Evolutionary conservation across 768 basidiomycete genomes (phyloP).

Genomic region (Collybiopsis confluens): DNA sequence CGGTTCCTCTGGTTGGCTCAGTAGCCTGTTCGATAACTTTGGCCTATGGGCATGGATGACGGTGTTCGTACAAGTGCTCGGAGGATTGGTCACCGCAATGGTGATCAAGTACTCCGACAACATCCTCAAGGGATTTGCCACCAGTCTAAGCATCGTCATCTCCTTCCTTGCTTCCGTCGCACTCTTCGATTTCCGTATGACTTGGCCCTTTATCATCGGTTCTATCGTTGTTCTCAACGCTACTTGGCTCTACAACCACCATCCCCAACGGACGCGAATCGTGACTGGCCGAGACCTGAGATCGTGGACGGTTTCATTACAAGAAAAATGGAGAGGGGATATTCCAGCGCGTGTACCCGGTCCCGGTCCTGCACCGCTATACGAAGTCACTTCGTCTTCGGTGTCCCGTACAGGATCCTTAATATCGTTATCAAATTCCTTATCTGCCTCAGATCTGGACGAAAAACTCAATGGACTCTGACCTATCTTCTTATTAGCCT

Average conservation of each 20-base stretch:
- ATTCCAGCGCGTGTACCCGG: conserved; percentile 1
- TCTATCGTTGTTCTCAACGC: conserved; percentile 79
- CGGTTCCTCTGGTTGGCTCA: conserved; percentile 30
- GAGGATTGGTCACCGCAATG: conserved; percentile 88
- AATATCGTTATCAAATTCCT: conserved; percentile 1
- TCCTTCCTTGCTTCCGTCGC: conserved; percentile 90
- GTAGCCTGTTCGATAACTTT: conserved; percentile 76
- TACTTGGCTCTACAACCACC: conserved; percentile 91
- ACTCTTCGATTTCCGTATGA: conserved; percentile 87
- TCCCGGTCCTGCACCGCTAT: conserved; percentile 9
- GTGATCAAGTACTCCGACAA: conserved; percentile 95
- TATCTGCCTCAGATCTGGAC: background rate
- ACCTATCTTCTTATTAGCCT: background rate
- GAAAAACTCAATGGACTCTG: conserved; percentile 4
- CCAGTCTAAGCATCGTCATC: conserved; percentile 88
- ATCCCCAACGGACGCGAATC: conserved; percentile 26
- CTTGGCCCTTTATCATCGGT: conserved; percentile 81
- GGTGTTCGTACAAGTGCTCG: conserved; percentile 81
- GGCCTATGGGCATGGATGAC: conserved; percentile 91
- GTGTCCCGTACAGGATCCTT: conserved; percentile 8
- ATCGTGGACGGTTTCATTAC: conserved; percentile 14
- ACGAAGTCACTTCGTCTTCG: conserved; percentile 1
- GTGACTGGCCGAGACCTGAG: conserved; percentile 7
- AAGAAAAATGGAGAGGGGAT: conserved; percentile 16
- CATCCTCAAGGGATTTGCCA: conserved; percentile 92